Conservation (phyloP, 495 filamentous ascomycete genomes). For the Aspergillus bertholletiae region DNA sequence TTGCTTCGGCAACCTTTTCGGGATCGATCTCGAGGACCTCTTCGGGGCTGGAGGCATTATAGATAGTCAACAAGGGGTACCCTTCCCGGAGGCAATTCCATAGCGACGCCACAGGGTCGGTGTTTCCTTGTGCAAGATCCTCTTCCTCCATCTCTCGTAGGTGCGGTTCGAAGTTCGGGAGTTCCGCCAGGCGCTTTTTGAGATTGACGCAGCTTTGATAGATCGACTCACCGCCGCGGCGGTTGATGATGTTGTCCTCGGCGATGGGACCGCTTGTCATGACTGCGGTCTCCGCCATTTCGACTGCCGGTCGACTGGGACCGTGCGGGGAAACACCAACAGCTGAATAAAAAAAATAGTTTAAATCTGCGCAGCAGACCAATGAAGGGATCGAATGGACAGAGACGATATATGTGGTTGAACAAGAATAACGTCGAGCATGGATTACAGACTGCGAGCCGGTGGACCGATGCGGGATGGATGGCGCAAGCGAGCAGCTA, state of each 20-base stretch:
- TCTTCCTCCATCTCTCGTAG: slow-evolving; percentile 61
- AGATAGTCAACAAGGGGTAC: slow-evolving; percentile 81
- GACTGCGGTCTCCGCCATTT: slow-evolving; percentile 36
- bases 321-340: slow-evolving; percentile 3
- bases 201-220: slow-evolving; percentile 92
- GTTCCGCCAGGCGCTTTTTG: slow-evolving; percentile 71
- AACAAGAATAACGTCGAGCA: slow-evolving; percentile 30
- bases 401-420: slow-evolving; percentile 29
- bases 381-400: slow-evolving; percentile 11
- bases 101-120: slow-evolving; percentile 84
- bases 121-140: slow-evolving; percentile 53
- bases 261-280: slow-evolving; percentile 59
- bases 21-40: slow-evolving; percentile 62
- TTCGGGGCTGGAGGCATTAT: slow-evolving; percentile 72
- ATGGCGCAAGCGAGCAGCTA: slow-evolving; percentile 57
- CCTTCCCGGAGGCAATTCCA: slow-evolving; percentile 87
- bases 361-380: slow-evolving; percentile 42
- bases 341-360: background rate
- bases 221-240: slow-evolving; percentile 84
- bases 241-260: slow-evolving; percentile 91
- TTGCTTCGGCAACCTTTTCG: slow-evolving; percentile 54
- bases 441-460: slow-evolving; percentile 27
- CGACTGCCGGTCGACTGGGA: slow-evolving; percentile 23
- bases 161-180: slow-evolving; percentile 76
- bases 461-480: slow-evolving; percentile 82